Conservation (phyloP, 495 filamentous ascomycete species). For the Podospora anserina region DNA sequence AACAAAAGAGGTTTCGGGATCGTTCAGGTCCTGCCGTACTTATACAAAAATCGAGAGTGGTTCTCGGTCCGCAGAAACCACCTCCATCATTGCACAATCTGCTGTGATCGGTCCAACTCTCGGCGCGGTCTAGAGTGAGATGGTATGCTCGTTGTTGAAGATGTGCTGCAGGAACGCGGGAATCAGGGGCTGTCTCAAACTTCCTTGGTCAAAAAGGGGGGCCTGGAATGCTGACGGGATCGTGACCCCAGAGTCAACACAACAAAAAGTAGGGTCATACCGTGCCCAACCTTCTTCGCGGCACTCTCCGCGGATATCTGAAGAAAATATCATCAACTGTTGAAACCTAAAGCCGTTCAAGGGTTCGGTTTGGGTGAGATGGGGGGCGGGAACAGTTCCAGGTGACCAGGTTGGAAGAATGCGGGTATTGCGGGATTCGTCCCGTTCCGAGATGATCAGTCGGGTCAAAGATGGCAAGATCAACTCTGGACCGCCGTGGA, state of each 20-base stretch:
- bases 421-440: constrained; percentile 5
- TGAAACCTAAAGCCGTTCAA: neutral
- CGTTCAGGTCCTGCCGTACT: constrained; percentile 6
- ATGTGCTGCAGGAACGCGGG: neutral
- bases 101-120: constrained; percentile 16
- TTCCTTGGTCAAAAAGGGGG: neutral
- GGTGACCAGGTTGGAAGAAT: constrained; percentile 2
- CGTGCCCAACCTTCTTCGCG: neutral
- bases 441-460: constrained; percentile 5
- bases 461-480: neutral
- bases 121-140: neutral
- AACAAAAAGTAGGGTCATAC: neutral
- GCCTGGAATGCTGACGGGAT: constrained; percentile 11
- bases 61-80: neutral
- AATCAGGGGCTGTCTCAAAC: neutral
- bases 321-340: neutral
- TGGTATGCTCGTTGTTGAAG: constrained; percentile 4
- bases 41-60: constrained; percentile 9
- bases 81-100: neutral
- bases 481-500: neutral
- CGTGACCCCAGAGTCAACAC: neutral
- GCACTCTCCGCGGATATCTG: neutral
- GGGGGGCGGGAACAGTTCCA: neutral
- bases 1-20: neutral
- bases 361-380: neutral